Percentiles rank a stretch among this genome's conserved stretches.
Evolutionary conservation across 768 basidiomycete species (phyloP).

Genomic region (Pisolithus orientalis): DNA sequence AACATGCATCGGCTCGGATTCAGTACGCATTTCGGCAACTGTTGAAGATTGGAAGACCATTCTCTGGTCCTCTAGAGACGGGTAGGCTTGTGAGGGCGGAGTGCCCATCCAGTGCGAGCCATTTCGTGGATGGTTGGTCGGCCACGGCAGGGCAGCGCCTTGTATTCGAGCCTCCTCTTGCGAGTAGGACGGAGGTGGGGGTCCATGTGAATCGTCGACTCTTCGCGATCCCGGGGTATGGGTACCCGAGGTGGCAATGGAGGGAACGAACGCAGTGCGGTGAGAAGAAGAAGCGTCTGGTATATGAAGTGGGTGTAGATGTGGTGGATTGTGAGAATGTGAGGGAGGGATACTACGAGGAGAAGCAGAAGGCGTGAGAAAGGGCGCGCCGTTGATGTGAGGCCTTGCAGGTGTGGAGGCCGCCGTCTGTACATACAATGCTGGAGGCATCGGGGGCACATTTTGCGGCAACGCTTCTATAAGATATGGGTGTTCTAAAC

Average conservation of each 20-base stretch:
- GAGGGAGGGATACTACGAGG: slow-evolving; percentile 43
- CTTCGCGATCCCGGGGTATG: slow-evolving; percentile 26
- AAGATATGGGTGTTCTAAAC: slow-evolving; percentile 86
- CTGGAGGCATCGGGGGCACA: slow-evolving; percentile 56
- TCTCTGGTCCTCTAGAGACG: slow-evolving; percentile 30
- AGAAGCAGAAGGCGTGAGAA: slow-evolving; percentile 33
- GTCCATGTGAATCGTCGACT: slow-evolving; percentile 33
- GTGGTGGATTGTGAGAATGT: slow-evolving; percentile 41
- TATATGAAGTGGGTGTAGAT: slow-evolving; percentile 21
- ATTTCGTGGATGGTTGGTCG: slow-evolving; percentile 23
- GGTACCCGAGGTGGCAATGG: slow-evolving; percentile 25
- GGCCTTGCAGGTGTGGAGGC: slow-evolving; percentile 32
- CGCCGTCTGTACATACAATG: slow-evolving; percentile 37
- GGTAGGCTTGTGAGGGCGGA: slow-evolving; percentile 42
- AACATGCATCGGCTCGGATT: slow-evolving; percentile 30
- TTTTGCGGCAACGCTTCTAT: slow-evolving; percentile 68
- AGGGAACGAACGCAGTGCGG: slow-evolving; percentile 47
- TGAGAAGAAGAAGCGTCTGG: slow-evolving; percentile 47
- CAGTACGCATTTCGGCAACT: slow-evolving; percentile 39
- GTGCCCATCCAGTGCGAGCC: slow-evolving; percentile 51
- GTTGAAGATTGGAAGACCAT: slow-evolving; percentile 49
- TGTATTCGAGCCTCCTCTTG: slow-evolving; percentile 24
- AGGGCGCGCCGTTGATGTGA: slow-evolving; percentile 30
- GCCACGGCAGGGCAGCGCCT: slow-evolving; percentile 17
- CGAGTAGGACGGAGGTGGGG: slow-evolving; percentile 25